Evolutionary conservation across 1,284 basidiomycete species (phyloP), one percentile per base, ranked within the genome.

Genomic region (Apiotrichum domesticum): DNA sequence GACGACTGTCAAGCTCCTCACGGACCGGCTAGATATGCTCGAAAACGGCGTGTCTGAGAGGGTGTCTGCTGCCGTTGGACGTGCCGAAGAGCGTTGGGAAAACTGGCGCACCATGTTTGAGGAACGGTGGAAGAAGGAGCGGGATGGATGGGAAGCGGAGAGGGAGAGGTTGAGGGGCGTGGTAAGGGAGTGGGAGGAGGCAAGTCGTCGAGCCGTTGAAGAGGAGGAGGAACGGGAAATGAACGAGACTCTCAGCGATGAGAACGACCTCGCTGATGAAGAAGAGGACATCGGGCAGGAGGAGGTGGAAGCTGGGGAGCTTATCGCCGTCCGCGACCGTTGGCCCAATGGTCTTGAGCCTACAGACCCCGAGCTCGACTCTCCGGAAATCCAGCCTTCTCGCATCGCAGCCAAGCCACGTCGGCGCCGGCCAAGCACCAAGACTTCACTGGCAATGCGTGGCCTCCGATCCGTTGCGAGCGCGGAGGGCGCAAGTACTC

Each of bases 141-240:
- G 87, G 62, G 85, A 89, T 64, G 86, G 87, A 50, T 92, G 92
- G 90, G 81, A 81, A 6, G 78, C 83, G 32, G 94, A 96, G 75
- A 81, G 90, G 2, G 86, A 88, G 61, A 80, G 88, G 35, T 79
- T 96, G 6, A 79, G 81, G 43, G 80, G 82, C 29, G 87, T 89
- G 8, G 82, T 87, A 40, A 84, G 87, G 41, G 89, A 93, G 61
- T 94, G 89, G 87, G 93, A 96, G 63, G 80, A 79, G 58, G 75
- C 79, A 21, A 76, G 78, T 58, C 62, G 78, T 29, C 66, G 77
- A 32, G 76, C 78, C 32, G 76, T 79, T 51, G 78, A 79, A 51
- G 76, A 79, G 55, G 74, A 75, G 34, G 75, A 77, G 61, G 74
- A 75, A 58, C 61, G 77, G 14, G 66, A 67, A 52, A 66, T 76